Evolutionary conservation across 2,329 filamentous ascomycete species (phyloP).

Genomic region (Coccinonectria pachysandricola): DNA sequence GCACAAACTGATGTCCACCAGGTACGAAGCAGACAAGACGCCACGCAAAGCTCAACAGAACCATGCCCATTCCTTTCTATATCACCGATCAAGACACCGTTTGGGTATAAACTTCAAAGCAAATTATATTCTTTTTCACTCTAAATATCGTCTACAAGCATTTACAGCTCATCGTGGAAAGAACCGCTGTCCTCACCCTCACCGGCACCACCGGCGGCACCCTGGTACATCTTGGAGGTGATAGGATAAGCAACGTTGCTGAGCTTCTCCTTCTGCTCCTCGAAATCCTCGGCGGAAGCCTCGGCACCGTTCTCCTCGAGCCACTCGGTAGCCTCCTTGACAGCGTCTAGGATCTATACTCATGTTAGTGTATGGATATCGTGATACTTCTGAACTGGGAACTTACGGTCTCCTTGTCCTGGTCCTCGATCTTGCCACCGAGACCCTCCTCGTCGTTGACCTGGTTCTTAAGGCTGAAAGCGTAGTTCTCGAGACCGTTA

Average conservation of each 20-base stretch:
- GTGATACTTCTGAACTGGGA: constrained; percentile 4
- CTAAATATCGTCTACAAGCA: too few species aligned
- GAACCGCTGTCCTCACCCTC: constrained; percentile 60
- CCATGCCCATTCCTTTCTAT: too few species aligned
- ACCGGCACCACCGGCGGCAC: constrained; percentile 50
- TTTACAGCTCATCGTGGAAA: constrained; percentile 71
- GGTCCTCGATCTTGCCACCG: constrained; percentile 95
- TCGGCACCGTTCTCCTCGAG: constrained; percentile 86
- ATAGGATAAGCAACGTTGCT: constrained; percentile 95
- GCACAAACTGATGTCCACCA: too few species aligned
- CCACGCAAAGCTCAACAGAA: too few species aligned
- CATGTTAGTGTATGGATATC: constrained; percentile 25
- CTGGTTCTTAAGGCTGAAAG: constrained; percentile 98
- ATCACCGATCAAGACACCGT: too few species aligned
- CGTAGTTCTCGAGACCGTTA: constrained; percentile 98
- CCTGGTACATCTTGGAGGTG: constrained; percentile 89
- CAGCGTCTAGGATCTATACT: constrained; percentile 70
- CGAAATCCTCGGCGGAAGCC: constrained; percentile 86
- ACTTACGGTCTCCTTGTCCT: constrained; percentile 91
- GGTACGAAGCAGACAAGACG: too few species aligned
- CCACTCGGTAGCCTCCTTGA: constrained; percentile 97
- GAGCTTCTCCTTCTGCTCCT: constrained; percentile 99
- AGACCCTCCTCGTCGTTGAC: constrained; percentile 93
- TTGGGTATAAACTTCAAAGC: too few species aligned
- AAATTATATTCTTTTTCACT: constrained; percentile 19